Evolutionary conservation across 2,329 filamentous ascomycete genomes (phyloP), one percentile per base, ranked within the genome.

Genomic region (Fusarium sp.): DNA sequence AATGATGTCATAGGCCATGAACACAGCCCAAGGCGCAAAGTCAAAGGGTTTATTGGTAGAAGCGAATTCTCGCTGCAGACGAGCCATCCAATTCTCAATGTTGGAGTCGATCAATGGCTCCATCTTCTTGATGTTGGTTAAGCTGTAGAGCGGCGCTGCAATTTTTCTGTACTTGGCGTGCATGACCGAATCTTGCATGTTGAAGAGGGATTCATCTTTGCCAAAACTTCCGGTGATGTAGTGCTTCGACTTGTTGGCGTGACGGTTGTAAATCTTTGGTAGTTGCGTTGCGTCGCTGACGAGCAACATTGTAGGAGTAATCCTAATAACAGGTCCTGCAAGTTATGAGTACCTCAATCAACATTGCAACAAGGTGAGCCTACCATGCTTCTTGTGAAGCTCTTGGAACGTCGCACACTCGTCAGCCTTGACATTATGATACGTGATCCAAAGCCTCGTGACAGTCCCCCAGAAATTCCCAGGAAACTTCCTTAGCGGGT

Each of bases 221-320:
- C 88, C 88, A 71, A 90, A 89, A 30, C 83, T 86, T 25, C 88
- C 88, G 0, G 88, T 87, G 65, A 90, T 88, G 76, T 90, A 91
- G 78, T 89, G 86, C 54, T 88, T 83, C 2, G 86, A 87, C 76
- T 91, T 91, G 79, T 88, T 83, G 9, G 86, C 88, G 69, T 87
- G 82, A 28, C 88, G 85, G 59, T 84, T 82, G 79, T 90, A 91
- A 32, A 91, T 86, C 19, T 85, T 83, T 0, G 88, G 88, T 5
- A 91, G 82, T 75, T 88, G 86, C 3, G 82, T 86, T 1, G 88
- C 84, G 18, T 79, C 77, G n/a, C 72, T 77, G 42, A 79, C 63
- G 7, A 79, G 71, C 9, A 77, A 58, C 74, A 78, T 78, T 0
- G 75, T 77, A 12, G 77, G 77, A 0, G 72, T 75, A 21, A 78